phyloP scores from a whole-genome alignment of 208 protist species.

The Angomonas desouzai region DNA sequence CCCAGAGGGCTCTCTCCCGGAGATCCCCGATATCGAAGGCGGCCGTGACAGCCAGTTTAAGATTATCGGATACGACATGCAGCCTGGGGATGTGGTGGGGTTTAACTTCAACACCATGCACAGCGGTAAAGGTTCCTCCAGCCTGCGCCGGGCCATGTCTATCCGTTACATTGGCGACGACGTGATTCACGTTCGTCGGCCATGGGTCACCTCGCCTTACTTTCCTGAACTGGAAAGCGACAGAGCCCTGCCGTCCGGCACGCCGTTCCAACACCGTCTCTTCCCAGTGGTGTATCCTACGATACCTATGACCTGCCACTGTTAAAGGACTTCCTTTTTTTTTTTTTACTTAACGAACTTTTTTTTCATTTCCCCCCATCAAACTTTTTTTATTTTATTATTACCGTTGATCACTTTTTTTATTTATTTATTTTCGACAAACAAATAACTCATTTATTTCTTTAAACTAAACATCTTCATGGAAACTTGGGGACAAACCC shows the following conservation, averaged over 20 bases:
- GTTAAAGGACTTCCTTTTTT: constrained; percentile 14
- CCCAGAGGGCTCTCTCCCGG: constrained; percentile 29
- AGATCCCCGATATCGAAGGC: constrained; percentile 34
- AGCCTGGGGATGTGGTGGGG: constrained; percentile 29
- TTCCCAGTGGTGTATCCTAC: constrained; percentile 24
- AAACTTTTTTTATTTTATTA: neutral
- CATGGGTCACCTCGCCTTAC: constrained; percentile 32
- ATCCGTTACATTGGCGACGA: constrained; percentile 38
- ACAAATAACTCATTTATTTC: constrained; percentile 4
- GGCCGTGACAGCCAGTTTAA: constrained; percentile 19
- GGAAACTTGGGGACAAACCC: constrained; percentile 26
- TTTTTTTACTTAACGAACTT: constrained; percentile 12
- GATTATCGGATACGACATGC: constrained; percentile 23
- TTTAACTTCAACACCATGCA: constrained; percentile 47
- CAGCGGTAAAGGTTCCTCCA: constrained; percentile 26
- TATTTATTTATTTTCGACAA: no score
- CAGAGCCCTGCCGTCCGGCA: constrained; percentile 14
- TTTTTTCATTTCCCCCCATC: constrained; percentile 5
- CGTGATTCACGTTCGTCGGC: constrained; percentile 27
- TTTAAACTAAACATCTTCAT: neutral
- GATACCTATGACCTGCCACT: constrained; percentile 6
- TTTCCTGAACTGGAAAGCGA: constrained; percentile 35
- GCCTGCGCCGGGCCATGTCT: constrained; percentile 32
- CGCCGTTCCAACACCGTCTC: constrained; percentile 18
- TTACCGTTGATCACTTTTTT: constrained; percentile 5